These are phyloP conservation scores for Clonostachys rhizophaga DNA, from an alignment of 2,329 filamentous ascomycete species.

Conservation along the genomic window DNA sequence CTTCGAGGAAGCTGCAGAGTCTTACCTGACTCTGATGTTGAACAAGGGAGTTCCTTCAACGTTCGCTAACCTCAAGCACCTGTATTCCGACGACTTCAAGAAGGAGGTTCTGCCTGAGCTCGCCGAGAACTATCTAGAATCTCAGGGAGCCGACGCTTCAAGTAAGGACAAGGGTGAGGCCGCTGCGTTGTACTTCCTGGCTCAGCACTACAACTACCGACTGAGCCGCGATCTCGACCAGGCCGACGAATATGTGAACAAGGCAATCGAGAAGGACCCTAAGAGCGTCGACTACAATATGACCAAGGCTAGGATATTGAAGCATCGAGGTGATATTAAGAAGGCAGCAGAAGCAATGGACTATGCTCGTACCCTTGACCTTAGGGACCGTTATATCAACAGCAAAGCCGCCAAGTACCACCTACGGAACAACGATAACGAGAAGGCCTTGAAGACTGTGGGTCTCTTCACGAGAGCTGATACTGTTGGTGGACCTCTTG, in stretches of 20 bases:
- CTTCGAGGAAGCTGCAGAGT: constrained; percentile 73
- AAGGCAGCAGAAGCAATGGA: constrained; percentile 89
- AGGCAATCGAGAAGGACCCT: constrained; percentile 73
- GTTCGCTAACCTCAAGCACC: constrained; percentile 92
- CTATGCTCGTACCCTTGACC: constrained; percentile 76
- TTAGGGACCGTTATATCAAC: constrained; percentile 95
- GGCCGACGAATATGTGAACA: constrained; percentile 78
- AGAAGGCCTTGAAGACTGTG: constrained; percentile 81
- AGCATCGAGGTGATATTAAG: constrained; percentile 75
- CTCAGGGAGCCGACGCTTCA: constrained; percentile 43
- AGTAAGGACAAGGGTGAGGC: constrained; percentile 60
- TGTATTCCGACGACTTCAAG: constrained; percentile 78
- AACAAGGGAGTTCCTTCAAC: constrained; percentile 92
- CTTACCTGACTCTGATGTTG: constrained; percentile 79
- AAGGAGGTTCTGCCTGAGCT: constrained; percentile 70
- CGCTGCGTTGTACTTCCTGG: constrained; percentile 86
- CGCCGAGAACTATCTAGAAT: constrained; percentile 72
- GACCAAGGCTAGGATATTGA: constrained; percentile 92
- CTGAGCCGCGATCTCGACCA: constrained; percentile 79
- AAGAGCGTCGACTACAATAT: constrained; percentile 88
- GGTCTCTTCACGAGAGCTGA: constrained; percentile 93
- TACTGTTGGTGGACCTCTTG: constrained; percentile 78
- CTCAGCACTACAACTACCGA: constrained; percentile 94
- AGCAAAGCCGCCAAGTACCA: constrained; percentile 97
- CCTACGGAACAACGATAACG: constrained; percentile 85